Evolutionary conservation across 306 rosid genomes (phyloP).

Genomic region (Cucurbita moschata): DNA sequence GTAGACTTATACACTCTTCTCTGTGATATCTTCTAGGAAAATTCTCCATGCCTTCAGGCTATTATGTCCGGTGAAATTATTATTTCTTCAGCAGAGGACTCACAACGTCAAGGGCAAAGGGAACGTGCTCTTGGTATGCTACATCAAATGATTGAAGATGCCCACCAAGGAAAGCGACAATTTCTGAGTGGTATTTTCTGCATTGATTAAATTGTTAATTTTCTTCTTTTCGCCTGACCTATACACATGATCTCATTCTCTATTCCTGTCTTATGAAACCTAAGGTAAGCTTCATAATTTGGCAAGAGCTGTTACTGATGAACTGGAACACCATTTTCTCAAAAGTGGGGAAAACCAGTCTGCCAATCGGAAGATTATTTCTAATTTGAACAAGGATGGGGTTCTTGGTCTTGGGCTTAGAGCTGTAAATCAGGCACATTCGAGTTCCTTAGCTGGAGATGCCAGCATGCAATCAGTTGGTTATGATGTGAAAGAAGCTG

Average conservation of each 20-base stretch:
- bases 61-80: slow-evolving; percentile 55
- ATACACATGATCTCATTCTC: slow-evolving; percentile 12
- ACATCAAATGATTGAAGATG: slow-evolving; percentile 97
- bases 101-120: slow-evolving; percentile 71
- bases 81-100: slow-evolving; percentile 45
- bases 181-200: slow-evolving; percentile 67
- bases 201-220: slow-evolving; percentile 3
- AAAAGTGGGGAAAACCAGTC: slow-evolving; percentile 66
- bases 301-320: slow-evolving; percentile 96
- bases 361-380: slow-evolving; percentile 43
- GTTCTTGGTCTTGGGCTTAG: slow-evolving; percentile 80
- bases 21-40: slow-evolving; percentile 45
- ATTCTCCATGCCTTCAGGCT: slow-evolving; percentile 57
- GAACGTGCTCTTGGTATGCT: slow-evolving; percentile 91
- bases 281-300: slow-evolving; percentile 95
- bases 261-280: slow-evolving; percentile 13
- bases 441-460: slow-evolving; percentile 41
- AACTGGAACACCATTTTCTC: slow-evolving; percentile 46
- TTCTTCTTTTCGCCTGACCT: neutral
- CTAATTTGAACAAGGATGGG: slow-evolving; percentile 49
- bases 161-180: slow-evolving; percentile 85
- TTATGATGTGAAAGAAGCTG: slow-evolving; percentile 72
- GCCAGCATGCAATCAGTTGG: slow-evolving; percentile 36
- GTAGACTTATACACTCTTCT: slow-evolving; percentile 16
- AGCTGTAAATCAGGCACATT: slow-evolving; percentile 50